phyloP scores from a whole-genome alignment of 495 filamentous ascomycete genomes.

The Talaromyces nanjingensis region DNA sequence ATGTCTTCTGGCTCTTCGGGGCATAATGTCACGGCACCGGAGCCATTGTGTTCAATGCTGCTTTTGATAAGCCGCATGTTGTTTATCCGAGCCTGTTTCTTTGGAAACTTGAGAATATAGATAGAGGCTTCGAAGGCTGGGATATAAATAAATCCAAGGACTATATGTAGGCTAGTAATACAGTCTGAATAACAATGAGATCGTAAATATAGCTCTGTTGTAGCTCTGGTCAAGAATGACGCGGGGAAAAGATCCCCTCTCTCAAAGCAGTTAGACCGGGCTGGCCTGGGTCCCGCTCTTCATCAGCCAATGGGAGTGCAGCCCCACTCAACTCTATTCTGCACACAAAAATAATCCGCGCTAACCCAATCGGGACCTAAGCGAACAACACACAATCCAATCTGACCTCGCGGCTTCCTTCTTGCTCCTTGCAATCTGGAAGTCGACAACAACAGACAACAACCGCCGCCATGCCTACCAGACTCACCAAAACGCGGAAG shows the following conservation, averaged over 20 bases:
- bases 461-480: slow-evolving; percentile 11
- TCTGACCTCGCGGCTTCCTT: not conserved
- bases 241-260: slow-evolving; percentile 6
- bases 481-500: slow-evolving; percentile 12
- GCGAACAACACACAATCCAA: slow-evolving; percentile 11
- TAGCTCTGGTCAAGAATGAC: slow-evolving; percentile 2
- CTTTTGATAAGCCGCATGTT: slow-evolving; percentile 66
- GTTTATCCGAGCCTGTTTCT: too few relatives aligned
- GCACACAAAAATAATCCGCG: not conserved
- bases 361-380: slow-evolving; percentile 6
- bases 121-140: not conserved
- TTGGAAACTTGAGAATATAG: not conserved
- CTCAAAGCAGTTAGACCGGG: slow-evolving; percentile 2
- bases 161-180: too few relatives aligned
- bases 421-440: slow-evolving; percentile 6
- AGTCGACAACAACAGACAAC: slow-evolving; percentile 11
- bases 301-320: not conserved
- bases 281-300: not conserved
- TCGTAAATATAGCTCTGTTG: not conserved
- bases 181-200: too few relatives aligned
- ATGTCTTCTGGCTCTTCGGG: slow-evolving; percentile 96
- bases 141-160: not conserved
- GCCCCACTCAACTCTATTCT: slow-evolving; percentile 7
- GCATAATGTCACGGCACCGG: slow-evolving; percentile 69
- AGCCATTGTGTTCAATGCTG: slow-evolving; percentile 68